These are phyloP conservation scores for Rehmannia glutinosa DNA, from an alignment of 257 asterid species.

Conservation along the genomic window DNA sequence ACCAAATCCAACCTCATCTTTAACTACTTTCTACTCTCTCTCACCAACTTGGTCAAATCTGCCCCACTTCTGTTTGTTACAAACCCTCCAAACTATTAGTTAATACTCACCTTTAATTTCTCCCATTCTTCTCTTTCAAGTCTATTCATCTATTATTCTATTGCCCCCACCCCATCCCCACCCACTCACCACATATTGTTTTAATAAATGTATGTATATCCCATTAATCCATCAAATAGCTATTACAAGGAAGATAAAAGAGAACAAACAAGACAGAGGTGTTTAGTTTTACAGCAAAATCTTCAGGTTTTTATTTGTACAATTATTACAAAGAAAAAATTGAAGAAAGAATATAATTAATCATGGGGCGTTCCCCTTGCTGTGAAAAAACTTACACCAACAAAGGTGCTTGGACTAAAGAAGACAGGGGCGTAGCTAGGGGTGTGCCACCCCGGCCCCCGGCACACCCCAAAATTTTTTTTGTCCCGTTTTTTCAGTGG, in stretches of 20 bases:
- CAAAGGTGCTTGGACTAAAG: conserved; percentile 98
- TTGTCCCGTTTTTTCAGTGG: too few relatives aligned
- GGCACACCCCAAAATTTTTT: too few relatives aligned
- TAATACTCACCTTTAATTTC: conserved; percentile 20
- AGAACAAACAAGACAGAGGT: not conserved
- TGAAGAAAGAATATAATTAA: not conserved
- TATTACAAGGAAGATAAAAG: too few relatives aligned
- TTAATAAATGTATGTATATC: not conserved
- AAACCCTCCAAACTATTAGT: conserved; percentile 27
- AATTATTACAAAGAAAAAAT: not conserved
- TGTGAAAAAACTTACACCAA: conserved; percentile 95
- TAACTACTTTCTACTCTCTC: conserved; percentile 55
- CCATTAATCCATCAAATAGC: too few relatives aligned
- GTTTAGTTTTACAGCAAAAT: too few relatives aligned
- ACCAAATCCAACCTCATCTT: conserved; percentile 76
- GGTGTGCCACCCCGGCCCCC: too few relatives aligned
- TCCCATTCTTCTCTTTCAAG: conserved; percentile 14
- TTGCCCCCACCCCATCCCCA: conserved; percentile 10
- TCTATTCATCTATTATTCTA: too few relatives aligned
- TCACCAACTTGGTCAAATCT: conserved; percentile 66
- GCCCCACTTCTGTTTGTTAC: too few relatives aligned
- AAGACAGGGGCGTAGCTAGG: too few relatives aligned
- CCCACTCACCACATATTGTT: not conserved
- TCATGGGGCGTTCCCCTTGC: conserved; percentile 95
- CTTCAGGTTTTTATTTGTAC: too few relatives aligned